Percentiles rank a stretch among this genome's conserved stretches.
Conservation (phyloP, 2,329 filamentous ascomycete species). For the Cercospora canescens region DNA sequence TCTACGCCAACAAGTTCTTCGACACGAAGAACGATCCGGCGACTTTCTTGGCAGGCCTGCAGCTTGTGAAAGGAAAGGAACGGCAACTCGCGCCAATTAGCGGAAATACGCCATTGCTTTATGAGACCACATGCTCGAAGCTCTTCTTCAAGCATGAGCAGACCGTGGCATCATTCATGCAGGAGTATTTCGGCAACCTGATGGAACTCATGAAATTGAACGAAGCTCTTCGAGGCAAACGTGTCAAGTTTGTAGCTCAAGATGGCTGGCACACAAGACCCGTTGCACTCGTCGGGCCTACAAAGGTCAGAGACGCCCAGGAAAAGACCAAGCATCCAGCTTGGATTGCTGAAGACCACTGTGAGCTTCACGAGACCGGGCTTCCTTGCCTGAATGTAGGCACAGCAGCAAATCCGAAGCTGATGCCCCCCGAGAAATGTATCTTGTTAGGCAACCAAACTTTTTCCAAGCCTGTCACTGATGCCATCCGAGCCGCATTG, state of each 20-base stretch:
- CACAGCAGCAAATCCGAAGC: neutral
- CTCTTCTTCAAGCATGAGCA: slow-evolving; percentile 7
- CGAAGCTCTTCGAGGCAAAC: slow-evolving; percentile 2
- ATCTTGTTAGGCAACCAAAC: slow-evolving; percentile 1
- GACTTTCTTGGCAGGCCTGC: neutral
- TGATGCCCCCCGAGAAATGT: slow-evolving; percentile 8
- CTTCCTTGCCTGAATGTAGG: slow-evolving; percentile 12
- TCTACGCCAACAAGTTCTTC: slow-evolving; percentile 14
- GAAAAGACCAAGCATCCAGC: neutral
- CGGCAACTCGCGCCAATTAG: neutral
- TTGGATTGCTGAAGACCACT: neutral
- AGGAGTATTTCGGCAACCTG: neutral
- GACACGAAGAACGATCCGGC: neutral
- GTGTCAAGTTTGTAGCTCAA: neutral
- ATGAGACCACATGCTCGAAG: slow-evolving; percentile 3
- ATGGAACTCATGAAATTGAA: neutral
- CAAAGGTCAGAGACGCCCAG: neutral
- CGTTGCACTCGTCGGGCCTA: neutral
- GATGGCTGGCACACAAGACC: neutral
- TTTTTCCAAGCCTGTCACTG: neutral
- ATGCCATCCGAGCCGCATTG: neutral
- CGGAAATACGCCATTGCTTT: neutral
- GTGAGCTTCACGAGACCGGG: neutral
- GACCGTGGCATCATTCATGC: slow-evolving; percentile 16
- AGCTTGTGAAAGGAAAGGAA: neutral